phyloP scores from a whole-genome alignment of 805 yeast species.

The Starmerella vaccinii region DNA sequence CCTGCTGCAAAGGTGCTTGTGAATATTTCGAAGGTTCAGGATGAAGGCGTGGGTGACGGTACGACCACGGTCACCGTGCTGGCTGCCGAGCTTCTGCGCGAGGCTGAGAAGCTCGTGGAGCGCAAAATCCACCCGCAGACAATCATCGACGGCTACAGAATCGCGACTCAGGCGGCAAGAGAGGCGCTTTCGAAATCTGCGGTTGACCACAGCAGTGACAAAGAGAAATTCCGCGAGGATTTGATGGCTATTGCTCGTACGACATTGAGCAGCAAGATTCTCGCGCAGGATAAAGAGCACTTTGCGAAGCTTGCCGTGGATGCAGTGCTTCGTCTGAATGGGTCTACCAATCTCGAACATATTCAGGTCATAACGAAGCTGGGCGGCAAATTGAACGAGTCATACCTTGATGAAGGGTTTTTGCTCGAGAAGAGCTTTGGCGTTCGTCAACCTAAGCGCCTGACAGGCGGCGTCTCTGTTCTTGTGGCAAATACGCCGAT shows the following conservation, averaged over 20 bases:
- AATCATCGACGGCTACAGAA: conserved; percentile 87
- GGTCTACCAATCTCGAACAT: conserved; percentile 79
- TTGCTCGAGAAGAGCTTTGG: conserved; percentile 87
- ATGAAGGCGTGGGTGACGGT: conserved; percentile 97
- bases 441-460: conserved; percentile 79
- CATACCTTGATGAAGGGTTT: conserved; percentile 93
- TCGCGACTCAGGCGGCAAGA: conserved; percentile 78
- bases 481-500: conserved; percentile 85
- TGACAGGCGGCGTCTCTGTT: conserved; percentile 66
- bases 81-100: conserved; percentile 90
- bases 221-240: conserved; percentile 59
- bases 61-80: conserved; percentile 90
- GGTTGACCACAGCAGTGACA: conserved; percentile 54
- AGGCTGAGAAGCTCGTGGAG: conserved; percentile 86
- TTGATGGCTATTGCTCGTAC: conserved; percentile 82
- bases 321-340: conserved; percentile 79
- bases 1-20: conserved; percentile 97
- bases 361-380: conserved; percentile 87
- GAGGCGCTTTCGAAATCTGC: conserved; percentile 68
- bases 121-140: conserved; percentile 96
- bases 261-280: conserved; percentile 82
- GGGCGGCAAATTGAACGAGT: conserved; percentile 86
- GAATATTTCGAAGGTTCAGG: conserved; percentile 90
- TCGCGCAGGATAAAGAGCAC: conserved; percentile 87
- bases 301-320: conserved; percentile 88